Evolutionary conservation across 2,329 filamentous ascomycete genomes (phyloP).

Genomic region (Ophiostoma piceae): DNA sequence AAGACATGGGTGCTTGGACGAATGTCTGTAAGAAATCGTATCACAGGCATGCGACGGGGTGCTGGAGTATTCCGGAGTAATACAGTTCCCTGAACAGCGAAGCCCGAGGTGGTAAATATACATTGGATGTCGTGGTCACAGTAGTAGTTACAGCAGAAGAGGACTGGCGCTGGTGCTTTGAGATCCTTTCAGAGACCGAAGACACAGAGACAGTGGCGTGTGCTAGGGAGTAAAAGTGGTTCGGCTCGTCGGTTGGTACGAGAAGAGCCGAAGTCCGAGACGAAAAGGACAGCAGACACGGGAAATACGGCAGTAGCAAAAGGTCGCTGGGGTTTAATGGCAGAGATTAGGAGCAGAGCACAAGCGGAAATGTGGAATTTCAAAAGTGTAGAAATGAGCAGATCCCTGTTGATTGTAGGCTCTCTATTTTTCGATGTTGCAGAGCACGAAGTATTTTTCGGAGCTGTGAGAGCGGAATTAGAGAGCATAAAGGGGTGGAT

Average conservation of each 20-base stretch:
- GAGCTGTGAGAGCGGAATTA: neutral
- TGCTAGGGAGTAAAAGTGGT: slow-evolving; percentile 14
- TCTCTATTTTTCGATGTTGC: neutral
- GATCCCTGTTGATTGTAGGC: neutral
- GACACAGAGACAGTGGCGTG: neutral
- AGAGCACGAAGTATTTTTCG: neutral
- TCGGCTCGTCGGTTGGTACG: slow-evolving; percentile 16
- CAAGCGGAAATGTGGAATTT: neutral
- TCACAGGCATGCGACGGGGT: neutral
- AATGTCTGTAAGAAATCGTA: too few relatives aligned
- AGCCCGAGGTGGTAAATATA: neutral
- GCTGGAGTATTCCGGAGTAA: neutral
- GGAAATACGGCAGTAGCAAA: neutral
- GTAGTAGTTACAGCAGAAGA: neutral
- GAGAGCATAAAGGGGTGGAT: neutral
- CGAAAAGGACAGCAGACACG: neutral
- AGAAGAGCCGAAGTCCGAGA: slow-evolving; percentile 15
- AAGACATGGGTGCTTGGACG: neutral
- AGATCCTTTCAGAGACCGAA: neutral
- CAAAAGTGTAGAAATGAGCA: neutral
- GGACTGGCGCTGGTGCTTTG: neutral
- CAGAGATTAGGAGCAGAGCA: neutral
- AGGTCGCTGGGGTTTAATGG: neutral
- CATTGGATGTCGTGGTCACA: neutral
- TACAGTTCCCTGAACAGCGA: neutral